A percentile compares a stretch with the other conserved stretches of the same genome.
Conservation (phyloP, 2,329 filamentous ascomycete species). For the Penicillium psychrosexuale region DNA sequence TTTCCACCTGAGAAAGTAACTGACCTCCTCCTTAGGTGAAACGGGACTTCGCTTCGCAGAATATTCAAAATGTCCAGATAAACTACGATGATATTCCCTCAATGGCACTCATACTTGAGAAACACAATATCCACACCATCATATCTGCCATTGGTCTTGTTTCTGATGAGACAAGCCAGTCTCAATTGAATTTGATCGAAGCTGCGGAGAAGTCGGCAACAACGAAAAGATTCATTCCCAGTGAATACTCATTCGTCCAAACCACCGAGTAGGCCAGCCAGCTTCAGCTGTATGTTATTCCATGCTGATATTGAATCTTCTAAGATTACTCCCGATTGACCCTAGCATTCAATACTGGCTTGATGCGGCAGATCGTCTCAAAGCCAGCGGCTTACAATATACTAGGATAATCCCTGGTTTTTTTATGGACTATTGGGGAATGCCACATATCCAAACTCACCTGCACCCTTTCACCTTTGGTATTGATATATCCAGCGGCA, state of each 20-base stretch:
- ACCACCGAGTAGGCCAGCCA: conserved; percentile 28
- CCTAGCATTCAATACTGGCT: conserved; percentile 33
- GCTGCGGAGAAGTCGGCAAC: conserved; percentile 41
- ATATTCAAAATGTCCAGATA: conserved; percentile 23
- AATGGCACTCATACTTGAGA: conserved; percentile 29
- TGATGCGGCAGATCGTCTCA: conserved; percentile 28
- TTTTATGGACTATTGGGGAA: conserved; percentile 49
- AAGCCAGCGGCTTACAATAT: conserved; percentile 36
- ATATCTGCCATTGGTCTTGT: conserved; percentile 44
- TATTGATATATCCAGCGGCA: conserved; percentile 45
- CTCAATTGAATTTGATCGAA: conserved; percentile 45
- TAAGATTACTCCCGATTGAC: conserved; percentile 28
- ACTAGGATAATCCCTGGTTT: conserved; percentile 43
- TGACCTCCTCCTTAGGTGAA: conserved; percentile 1
- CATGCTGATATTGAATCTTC: neutral
- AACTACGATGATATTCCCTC: conserved; percentile 35
- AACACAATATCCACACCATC: conserved; percentile 45
- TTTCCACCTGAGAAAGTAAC: neutral
- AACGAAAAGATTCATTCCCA: conserved; percentile 46
- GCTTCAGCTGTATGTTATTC: neutral
- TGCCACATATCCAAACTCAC: conserved; percentile 39
- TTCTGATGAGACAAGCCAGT: conserved; percentile 26
- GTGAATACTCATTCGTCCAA: conserved; percentile 41
- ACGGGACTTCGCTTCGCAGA: conserved; percentile 4
- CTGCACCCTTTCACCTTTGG: conserved; percentile 42